phyloP scores from a whole-genome alignment of 441 rosid species.

The Arabidopsis lyrata region DNA sequence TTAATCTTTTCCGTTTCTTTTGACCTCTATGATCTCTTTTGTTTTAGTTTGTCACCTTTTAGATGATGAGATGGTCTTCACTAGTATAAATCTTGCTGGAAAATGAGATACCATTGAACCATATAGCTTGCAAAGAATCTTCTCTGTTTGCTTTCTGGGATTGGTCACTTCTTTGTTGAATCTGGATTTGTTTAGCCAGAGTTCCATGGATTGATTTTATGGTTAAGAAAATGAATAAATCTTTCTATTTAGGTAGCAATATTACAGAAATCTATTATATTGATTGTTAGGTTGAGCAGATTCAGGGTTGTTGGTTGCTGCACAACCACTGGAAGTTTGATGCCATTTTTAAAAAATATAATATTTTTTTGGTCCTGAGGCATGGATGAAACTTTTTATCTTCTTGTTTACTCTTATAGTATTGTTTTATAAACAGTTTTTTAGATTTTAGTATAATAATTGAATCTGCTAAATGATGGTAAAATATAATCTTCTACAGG shows the following conservation, averaged over 20 bases:
- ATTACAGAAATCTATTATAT: constrained; percentile 25
- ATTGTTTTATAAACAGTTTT: background rate
- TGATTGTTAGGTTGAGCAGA: constrained; percentile 41
- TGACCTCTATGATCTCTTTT: constrained; percentile 37
- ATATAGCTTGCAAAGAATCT: constrained; percentile 14
- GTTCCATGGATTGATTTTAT: background rate
- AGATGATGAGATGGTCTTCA: constrained; percentile 32
- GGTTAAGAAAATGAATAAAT: background rate
- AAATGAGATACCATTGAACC: constrained; percentile 6
- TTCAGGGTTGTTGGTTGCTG: constrained; percentile 37
- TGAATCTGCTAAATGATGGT: constrained; percentile 14
- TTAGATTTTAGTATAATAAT: background rate
- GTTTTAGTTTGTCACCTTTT: constrained; percentile 36
- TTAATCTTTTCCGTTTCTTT: constrained; percentile 38
- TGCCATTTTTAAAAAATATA: constrained; percentile 1
- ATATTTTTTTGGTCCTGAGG: background rate
- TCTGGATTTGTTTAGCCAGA: constrained; percentile 1
- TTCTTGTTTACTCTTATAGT: constrained; percentile 12
- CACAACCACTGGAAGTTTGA: constrained; percentile 39
- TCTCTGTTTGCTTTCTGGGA: constrained; percentile 1
- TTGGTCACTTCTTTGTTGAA: constrained; percentile 1
- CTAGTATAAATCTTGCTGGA: constrained; percentile 12
- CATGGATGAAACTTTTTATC: constrained; percentile 5
- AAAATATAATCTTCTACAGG: constrained; percentile 46
- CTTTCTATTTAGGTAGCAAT: constrained; percentile 41